These are phyloP conservation scores for Neofusicoccum cordaticola DNA, from an alignment of 2,329 filamentous ascomycete species.

Conservation along the genomic window DNA sequence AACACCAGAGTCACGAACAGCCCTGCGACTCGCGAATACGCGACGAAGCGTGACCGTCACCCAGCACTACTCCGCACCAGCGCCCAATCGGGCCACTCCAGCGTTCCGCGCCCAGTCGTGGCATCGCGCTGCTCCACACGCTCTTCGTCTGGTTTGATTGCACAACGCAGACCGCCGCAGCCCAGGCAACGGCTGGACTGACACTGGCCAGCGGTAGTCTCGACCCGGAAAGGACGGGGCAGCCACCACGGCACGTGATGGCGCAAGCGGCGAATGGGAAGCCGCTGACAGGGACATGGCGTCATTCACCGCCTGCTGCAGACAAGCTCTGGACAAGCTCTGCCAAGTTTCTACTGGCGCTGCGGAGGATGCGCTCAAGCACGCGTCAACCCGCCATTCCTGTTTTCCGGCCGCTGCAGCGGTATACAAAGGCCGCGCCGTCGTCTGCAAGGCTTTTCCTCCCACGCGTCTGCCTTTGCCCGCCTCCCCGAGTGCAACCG, in stretches of 20 bases:
- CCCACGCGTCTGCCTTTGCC: background rate
- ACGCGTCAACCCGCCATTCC: background rate
- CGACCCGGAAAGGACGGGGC: background rate
- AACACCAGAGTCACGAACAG: too few relatives aligned
- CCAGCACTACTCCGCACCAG: too few relatives aligned
- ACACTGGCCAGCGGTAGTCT: background rate
- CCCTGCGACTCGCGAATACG: too few relatives aligned
- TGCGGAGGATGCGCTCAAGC: background rate
- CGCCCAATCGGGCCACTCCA: too few relatives aligned
- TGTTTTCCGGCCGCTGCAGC: background rate
- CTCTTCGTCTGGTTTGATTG: too few relatives aligned
- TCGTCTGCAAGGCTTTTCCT: background rate
- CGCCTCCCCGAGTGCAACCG: background rate
- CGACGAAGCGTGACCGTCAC: too few relatives aligned
- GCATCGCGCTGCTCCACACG: too few relatives aligned
- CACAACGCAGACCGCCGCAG: background rate
- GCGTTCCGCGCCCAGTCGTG: too few relatives aligned
- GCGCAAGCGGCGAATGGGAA: background rate
- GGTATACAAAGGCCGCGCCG: background rate
- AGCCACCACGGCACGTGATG: constrained; percentile 2
- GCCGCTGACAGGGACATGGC: background rate
- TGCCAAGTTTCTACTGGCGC: background rate
- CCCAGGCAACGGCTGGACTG: too few relatives aligned
- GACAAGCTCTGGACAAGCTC: constrained; percentile 1
- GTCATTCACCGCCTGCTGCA: background rate